Conservation (phyloP, 352 stramenopile species). For the Phytophthora fragariaefolia region DNA sequence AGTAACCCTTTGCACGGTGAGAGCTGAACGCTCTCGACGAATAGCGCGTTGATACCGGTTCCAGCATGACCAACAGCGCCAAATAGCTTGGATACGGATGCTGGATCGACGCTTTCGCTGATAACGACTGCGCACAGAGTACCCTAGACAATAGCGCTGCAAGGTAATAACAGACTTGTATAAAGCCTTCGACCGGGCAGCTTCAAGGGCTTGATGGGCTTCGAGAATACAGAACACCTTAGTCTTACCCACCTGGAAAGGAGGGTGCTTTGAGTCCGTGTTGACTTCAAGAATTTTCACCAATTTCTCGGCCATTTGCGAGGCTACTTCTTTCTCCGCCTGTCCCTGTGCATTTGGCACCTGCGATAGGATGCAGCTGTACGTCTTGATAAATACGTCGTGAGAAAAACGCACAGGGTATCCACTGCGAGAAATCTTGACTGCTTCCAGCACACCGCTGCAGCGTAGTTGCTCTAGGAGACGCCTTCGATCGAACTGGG, state of each 20-base stretch:
- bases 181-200: slow-evolving; percentile 61
- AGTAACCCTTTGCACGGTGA: slow-evolving; percentile 58
- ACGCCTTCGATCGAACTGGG: slow-evolving; percentile 67
- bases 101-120: slow-evolving; percentile 53
- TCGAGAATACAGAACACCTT: slow-evolving; percentile 83
- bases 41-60: slow-evolving; percentile 51
- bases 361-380: slow-evolving; percentile 70
- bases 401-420: slow-evolving; percentile 96
- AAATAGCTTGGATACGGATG: slow-evolving; percentile 63
- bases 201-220: slow-evolving; percentile 74
- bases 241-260: slow-evolving; percentile 83
- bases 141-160: slow-evolving; percentile 79
- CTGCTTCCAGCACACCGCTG: slow-evolving; percentile 88
- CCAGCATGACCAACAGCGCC: slow-evolving; percentile 56
- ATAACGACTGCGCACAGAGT: slow-evolving; percentile 54
- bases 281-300: slow-evolving; percentile 42
- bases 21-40: slow-evolving; percentile 44
- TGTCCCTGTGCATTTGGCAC: slow-evolving; percentile 45
- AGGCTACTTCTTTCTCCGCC: slow-evolving; percentile 59
- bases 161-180: slow-evolving; percentile 78
- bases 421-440: slow-evolving; percentile 89
- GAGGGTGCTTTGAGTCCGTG: slow-evolving; percentile 52
- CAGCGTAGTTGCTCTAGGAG: slow-evolving; percentile 87
- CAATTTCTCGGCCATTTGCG: slow-evolving; percentile 55
- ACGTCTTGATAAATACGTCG: slow-evolving; percentile 91